Evolutionary conservation across 345 rosid species (phyloP), one percentile per base, ranked within the genome.

Genomic region (Sapria himalayana): DNA sequence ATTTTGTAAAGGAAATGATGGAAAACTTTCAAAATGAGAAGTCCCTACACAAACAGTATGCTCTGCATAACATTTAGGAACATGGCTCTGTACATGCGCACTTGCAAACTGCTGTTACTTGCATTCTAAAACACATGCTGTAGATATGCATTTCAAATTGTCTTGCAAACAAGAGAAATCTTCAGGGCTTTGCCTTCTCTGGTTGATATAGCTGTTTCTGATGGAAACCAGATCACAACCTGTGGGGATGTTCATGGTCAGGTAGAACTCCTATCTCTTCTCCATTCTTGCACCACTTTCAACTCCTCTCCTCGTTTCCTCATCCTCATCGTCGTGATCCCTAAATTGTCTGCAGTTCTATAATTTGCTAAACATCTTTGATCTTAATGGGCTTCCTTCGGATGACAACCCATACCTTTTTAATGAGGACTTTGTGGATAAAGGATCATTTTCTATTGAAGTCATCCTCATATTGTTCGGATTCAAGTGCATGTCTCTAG

Each of bases 201-300:
- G 48, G 79, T 89, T 55, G 84, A 89, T 61, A 73, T 89, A 49
- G 54, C 25, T 44, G 67, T 89, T 51, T 77, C 93, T 21, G 58
- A 67, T 37, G 81, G 77, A 43, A 74, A 58, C 17, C 81, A 70
- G 61, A 69, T 82, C 56, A 82, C 95, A 0, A 86, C 82, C 43
- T 89, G 98, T 43, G 98, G 98, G 63, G 98, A 89, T 62, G 95
- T 89, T 22, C 98, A 89, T 61, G 98, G 98, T 45, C 95, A 89
- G 95, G 98, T 89, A n/a, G n/a, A n/a, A n/a, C n/a, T n/a, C n/a
- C n/a, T n/a, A n/a, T n/a, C n/a, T n/a, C n/a, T n/a, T n/a, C n/a
- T n/a, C n/a, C n/a, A n/a, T n/a, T n/a, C n/a, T n/a, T n/a, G n/a
- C n/a, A n/a, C n/a, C n/a, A n/a, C n/a, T n/a, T n/a, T n/a, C n/a